Conservation (phyloP, 331 rosid genomes). For the Acacia concinna region DNA sequence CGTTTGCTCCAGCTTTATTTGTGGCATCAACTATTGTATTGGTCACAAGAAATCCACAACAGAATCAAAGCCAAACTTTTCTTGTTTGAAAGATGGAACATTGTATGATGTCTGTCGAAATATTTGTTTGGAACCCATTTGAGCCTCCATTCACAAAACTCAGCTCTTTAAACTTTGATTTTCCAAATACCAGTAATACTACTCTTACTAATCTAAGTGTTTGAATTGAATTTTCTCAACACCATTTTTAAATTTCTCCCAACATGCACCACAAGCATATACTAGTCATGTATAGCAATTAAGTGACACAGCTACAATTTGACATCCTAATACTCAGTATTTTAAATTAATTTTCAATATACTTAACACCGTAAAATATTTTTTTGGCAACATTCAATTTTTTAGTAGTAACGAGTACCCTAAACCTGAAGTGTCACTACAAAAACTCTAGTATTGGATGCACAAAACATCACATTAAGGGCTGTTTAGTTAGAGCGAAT, state of each 20-base stretch:
- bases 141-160: not conserved
- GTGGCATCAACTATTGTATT: not conserved
- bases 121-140: not conserved
- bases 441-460: too few relatives aligned
- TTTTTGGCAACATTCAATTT: too few relatives aligned
- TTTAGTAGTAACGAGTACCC: too few relatives aligned
- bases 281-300: not conserved
- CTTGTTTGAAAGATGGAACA: not conserved
- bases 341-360: too few relatives aligned
- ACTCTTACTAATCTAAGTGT: not conserved
- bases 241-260: not conserved
- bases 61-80: not conserved
- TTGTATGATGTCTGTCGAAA: not conserved
- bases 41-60: not conserved
- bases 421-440: too few relatives aligned
- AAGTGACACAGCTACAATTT: not conserved
- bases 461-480: too few relatives aligned
- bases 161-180: not conserved
- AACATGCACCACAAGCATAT: not conserved
- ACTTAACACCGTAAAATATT: too few relatives aligned
- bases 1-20: not conserved
- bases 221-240: not conserved
- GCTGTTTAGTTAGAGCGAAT: too few relatives aligned
- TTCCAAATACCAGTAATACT: not conserved
- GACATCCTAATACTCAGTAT: too few relatives aligned